Evolutionary conservation across 345 rosid genomes (phyloP).

Genomic region (Dipteronia dyeriana): DNA sequence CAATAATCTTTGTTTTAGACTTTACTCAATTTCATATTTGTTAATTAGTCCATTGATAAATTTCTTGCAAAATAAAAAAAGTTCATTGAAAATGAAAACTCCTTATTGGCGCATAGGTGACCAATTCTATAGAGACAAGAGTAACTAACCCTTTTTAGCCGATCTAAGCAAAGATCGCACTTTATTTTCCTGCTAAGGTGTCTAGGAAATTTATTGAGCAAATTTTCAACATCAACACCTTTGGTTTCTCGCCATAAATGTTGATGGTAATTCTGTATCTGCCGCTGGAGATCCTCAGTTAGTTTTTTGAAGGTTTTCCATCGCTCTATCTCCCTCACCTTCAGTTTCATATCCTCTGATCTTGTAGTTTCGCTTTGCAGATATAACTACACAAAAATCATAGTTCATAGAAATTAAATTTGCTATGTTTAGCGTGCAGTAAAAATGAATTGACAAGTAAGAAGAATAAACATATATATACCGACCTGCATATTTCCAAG

Average conservation of each 20-base stretch:
- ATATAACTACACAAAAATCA: neutral
- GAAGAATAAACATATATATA: slow-evolving; percentile 6
- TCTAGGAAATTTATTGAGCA: slow-evolving; percentile 30
- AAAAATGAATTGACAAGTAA: neutral
- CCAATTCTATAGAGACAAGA: neutral
- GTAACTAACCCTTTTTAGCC: neutral
- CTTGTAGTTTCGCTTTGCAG: neutral
- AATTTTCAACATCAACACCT: slow-evolving; percentile 34
- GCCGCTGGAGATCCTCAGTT: slow-evolving; percentile 32
- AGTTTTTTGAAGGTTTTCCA: slow-evolving; percentile 33
- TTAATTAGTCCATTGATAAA: no score
- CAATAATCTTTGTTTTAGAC: no score
- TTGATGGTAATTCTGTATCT: slow-evolving; percentile 35
- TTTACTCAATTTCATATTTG: no score
- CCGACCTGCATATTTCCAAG: slow-evolving; percentile 57
- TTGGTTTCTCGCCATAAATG: slow-evolving; percentile 39
- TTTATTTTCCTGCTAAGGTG: slow-evolving; percentile 38
- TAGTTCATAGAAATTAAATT: neutral
- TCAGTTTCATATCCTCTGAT: neutral
- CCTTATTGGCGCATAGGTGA: neutral
- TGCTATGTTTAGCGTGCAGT: no score
- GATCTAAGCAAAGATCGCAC: slow-evolving; percentile 31
- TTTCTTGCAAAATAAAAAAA: no score
- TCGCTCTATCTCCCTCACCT: slow-evolving; percentile 32
- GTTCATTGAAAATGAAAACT: no score